A percentile compares a stretch with the other conserved stretches of the same genome.
These are phyloP conservation scores for Xylaria sp. DNA, from an alignment of 2,329 filamentous ascomycete species.

Conservation along the genomic window DNA sequence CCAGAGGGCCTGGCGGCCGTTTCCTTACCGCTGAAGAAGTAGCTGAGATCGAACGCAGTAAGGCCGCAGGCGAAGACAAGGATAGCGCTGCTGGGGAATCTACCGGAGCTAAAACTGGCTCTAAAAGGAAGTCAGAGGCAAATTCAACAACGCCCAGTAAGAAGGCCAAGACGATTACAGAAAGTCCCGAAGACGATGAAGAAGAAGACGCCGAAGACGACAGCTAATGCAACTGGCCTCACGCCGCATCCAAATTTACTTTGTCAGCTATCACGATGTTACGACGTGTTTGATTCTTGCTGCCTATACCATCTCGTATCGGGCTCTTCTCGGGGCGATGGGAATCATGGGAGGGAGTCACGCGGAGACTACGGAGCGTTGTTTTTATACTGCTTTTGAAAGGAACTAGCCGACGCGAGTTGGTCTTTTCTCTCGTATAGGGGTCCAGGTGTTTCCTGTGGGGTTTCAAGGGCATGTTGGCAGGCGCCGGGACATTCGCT, in stretches of 20 bases:
- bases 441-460: conserved; percentile 26
- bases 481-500: conserved; percentile 44
- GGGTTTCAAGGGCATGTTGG: conserved; percentile 35
- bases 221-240: conserved; percentile 40
- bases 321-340: conserved; percentile 32
- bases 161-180: conserved; percentile 52
- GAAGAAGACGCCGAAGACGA: conserved; percentile 51
- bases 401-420: conserved; percentile 31
- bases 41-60: conserved; percentile 79
- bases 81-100: conserved; percentile 42
- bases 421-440: conserved; percentile 27
- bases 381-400: conserved; percentile 33
- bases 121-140: conserved; percentile 66
- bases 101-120: conserved; percentile 47
- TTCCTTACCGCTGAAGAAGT: conserved; percentile 98
- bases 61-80: conserved; percentile 49
- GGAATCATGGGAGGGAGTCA: conserved; percentile 39
- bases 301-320: conserved; percentile 41
- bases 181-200: conserved; percentile 52
- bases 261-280: conserved; percentile 44
- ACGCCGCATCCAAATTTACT: conserved; percentile 29
- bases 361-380: conserved; percentile 38
- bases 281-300: conserved; percentile 41
- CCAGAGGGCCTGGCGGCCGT: conserved; percentile 88
- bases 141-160: conserved; percentile 57